Evolutionary conservation across 306 rosid genomes (phyloP).

Genomic region (Prunus dulcis): DNA sequence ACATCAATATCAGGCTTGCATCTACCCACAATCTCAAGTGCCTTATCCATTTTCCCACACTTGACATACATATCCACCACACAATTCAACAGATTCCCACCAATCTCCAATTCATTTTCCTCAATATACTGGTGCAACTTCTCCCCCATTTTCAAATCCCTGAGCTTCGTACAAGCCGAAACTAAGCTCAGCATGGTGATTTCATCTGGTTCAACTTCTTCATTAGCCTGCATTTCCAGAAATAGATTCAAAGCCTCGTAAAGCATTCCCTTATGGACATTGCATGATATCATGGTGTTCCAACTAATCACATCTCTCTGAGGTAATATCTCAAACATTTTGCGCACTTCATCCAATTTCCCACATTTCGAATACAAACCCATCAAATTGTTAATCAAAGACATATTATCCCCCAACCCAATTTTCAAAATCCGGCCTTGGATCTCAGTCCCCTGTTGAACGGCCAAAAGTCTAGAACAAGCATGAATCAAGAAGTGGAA

Average conservation of each 20-base stretch:
- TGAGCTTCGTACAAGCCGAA: conserved; percentile 26
- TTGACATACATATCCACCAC: conserved; percentile 31
- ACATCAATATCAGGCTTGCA: conserved; percentile 11
- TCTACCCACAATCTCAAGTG: conserved; percentile 16
- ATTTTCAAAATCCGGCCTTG: conserved; percentile 21
- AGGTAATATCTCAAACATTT: conserved; percentile 23
- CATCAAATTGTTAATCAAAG: conserved; percentile 30
- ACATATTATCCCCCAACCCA: conserved; percentile 23
- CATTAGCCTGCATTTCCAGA: conserved; percentile 13
- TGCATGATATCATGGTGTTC: conserved; percentile 35
- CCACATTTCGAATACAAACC: conserved; percentile 18
- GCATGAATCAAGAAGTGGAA: conserved; percentile 26
- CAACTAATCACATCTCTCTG: conserved; percentile 26
- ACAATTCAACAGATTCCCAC: conserved; percentile 26
- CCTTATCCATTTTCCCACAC: conserved; percentile 33
- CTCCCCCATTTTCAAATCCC: conserved; percentile 26
- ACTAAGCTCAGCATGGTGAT: conserved; percentile 32
- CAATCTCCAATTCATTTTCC: conserved; percentile 18
- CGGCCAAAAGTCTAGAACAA: conserved; percentile 10
- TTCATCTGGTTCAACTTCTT: conserved; percentile 18
- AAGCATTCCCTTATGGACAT: conserved; percentile 25
- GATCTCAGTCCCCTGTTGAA: conserved; percentile 17
- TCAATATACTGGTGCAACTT: conserved; percentile 12
- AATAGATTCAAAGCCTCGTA: conserved; percentile 24
- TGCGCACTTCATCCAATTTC: conserved; percentile 1